phyloP scores from a whole-genome alignment of 495 filamentous ascomycete species.

The Penicillium odoratum region DNA sequence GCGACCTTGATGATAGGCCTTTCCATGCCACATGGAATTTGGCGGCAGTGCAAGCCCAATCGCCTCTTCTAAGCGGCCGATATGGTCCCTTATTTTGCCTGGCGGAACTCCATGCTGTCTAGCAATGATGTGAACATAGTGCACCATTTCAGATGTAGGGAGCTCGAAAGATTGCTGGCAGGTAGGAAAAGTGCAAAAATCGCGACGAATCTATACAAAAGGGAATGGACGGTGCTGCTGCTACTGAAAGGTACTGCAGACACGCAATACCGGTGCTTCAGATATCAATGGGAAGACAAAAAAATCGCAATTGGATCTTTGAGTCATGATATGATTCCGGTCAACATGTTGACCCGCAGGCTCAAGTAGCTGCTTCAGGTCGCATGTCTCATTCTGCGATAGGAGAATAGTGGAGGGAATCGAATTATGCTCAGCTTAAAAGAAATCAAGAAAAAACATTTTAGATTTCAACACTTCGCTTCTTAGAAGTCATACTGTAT shows the following conservation, averaged over 20 bases:
- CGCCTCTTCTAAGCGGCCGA: background rate
- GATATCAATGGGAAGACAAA: background rate
- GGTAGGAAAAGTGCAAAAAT: background rate
- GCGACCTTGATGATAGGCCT: background rate
- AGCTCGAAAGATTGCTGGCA: background rate
- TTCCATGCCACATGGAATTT: background rate
- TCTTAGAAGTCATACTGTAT: background rate
- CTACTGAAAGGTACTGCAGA: background rate
- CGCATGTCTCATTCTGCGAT: background rate
- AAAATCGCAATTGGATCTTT: background rate
- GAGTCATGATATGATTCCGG: background rate
- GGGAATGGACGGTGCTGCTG: background rate
- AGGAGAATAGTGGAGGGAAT: background rate
- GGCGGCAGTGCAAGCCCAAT: background rate
- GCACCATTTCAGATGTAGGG: background rate
- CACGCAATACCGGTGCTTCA: background rate
- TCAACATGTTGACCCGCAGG: background rate
- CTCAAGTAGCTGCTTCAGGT: background rate
- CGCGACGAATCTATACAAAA: background rate
- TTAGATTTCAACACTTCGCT: background rate
- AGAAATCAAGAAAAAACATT: background rate
- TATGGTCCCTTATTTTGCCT: background rate
- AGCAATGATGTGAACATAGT: background rate
- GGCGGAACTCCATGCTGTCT: background rate
- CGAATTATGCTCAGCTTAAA: background rate